These are phyloP conservation scores for Pogostemon cablin DNA, from an alignment of 257 asterid species.

Conservation along the genomic window DNA sequence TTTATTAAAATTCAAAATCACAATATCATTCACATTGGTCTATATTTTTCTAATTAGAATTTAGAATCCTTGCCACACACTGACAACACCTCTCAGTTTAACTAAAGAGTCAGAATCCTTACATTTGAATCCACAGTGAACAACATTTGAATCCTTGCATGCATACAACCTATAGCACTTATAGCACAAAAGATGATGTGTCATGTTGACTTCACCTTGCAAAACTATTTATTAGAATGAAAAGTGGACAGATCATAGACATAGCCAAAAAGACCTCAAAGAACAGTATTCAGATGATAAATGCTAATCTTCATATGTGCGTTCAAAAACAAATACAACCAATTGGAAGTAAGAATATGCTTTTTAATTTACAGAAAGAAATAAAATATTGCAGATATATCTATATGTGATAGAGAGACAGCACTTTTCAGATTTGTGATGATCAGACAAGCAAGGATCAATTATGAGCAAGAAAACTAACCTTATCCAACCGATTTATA, in stretches of 20 bases:
- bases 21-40: background rate
- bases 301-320: constrained; percentile 3
- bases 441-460: constrained; percentile 21
- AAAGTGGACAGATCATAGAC: constrained; percentile 16
- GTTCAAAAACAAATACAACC: constrained; percentile 14
- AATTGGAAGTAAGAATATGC: constrained; percentile 19
- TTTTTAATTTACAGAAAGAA: background rate
- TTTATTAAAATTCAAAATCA: background rate
- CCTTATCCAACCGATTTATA: constrained; percentile 62
- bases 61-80: background rate
- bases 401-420: constrained; percentile 12
- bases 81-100: background rate
- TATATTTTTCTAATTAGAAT: background rate
- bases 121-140: background rate
- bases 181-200: background rate
- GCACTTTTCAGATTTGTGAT: constrained; percentile 20
- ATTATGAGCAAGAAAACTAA: constrained; percentile 45
- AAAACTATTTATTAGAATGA: background rate
- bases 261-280: background rate
- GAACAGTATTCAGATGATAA: background rate
- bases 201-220: constrained; percentile 16
- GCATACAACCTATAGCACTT: background rate
- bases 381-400: constrained; percentile 19
- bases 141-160: background rate
- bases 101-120: background rate